A percentile compares a stretch with the other conserved stretches of the same genome.
phyloP scores from a whole-genome alignment of 768 basidiomycete species.

The Termitomyces bulborhizus region DNA sequence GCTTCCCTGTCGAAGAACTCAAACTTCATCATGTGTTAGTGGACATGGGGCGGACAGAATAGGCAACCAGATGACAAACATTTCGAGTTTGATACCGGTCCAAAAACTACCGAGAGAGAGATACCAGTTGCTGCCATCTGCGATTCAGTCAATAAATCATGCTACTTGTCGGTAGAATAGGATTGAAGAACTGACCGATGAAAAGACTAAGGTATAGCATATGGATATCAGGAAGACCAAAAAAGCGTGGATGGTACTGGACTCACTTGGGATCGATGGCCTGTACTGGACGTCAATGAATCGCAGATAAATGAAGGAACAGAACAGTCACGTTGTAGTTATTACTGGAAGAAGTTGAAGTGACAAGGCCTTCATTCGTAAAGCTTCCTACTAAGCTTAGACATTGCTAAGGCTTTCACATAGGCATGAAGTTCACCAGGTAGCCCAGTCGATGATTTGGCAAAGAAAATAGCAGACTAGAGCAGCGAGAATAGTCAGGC shows the following conservation, averaged over 20 bases:
- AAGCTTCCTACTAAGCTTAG: conserved; percentile 26
- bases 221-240: not conserved
- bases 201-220: not conserved
- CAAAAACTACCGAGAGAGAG: conserved; percentile 51
- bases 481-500: not conserved
- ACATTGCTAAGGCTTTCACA: not conserved
- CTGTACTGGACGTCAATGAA: not conserved
- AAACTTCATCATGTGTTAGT: conserved; percentile 18
- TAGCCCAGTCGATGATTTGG: conserved; percentile 43
- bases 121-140: conserved; percentile 33
- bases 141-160: not conserved
- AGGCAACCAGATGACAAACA: not conserved
- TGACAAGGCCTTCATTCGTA: conserved; percentile 42
- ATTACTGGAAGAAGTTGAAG: conserved; percentile 30
- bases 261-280: conserved; percentile 10
- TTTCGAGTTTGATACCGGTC: conserved; percentile 42
- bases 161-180: not conserved
- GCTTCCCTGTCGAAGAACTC: conserved; percentile 35
- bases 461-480: conserved; percentile 49
- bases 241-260: not conserved
- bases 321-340: conserved; percentile 33
- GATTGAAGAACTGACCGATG: not conserved
- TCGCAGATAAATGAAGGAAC: not conserved
- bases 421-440: conserved; percentile 22
- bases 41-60: not conserved